Base-by-base conservation (phyloP, 495 filamentous ascomycete species). In the Xylaria curta region DNA sequence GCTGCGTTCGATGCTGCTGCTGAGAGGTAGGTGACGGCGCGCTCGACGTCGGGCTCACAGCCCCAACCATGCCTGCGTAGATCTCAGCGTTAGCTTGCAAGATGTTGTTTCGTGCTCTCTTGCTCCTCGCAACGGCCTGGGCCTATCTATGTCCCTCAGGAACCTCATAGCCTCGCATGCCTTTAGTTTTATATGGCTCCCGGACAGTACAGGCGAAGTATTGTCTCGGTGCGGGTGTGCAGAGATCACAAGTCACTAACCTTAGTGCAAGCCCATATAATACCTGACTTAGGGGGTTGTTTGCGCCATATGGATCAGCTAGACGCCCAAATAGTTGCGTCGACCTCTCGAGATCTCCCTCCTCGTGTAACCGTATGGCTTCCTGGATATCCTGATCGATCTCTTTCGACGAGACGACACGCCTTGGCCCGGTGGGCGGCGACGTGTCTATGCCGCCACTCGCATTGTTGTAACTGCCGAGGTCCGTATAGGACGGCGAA, bases 241-340 rank as follows among this genome's bases (percentile, higher is more conserved):
- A 42, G 51, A 66, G 44, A 58, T n/a, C 21, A 68, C 28, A 3
- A 21, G 15, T 51, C 63, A 85, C 90, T 82, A 82, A 97, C 94
- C 95, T 89, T 68, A 98, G 81, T 51, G 96, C 95, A 54, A 99
- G 92, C 24, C 95, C 96, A 79, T 97, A 99, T 64, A 99, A 87
- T 60, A 99, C 96, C 81, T 99, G 95, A 76, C 93, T 95, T 75
- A 99, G 86, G 21, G 95, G 93, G 80, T 98, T 97, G 81, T 97
- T 97, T 66, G 89, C 86, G 28, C 93, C 94, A 69, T 91, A 88
- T 24, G 91, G 93, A 79, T 97, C 92, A 42, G 96, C 97, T 66
- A 99, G 87, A 54, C 88, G 87, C 21, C 90, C 94, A 82, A 99
- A 98, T 87, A 98, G 89, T 24, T 83, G 82, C 54, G 97, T 99